Base-by-base conservation (phyloP, 176 grass and related monocot species). In the Chrysopogon serrulatus region DNA sequence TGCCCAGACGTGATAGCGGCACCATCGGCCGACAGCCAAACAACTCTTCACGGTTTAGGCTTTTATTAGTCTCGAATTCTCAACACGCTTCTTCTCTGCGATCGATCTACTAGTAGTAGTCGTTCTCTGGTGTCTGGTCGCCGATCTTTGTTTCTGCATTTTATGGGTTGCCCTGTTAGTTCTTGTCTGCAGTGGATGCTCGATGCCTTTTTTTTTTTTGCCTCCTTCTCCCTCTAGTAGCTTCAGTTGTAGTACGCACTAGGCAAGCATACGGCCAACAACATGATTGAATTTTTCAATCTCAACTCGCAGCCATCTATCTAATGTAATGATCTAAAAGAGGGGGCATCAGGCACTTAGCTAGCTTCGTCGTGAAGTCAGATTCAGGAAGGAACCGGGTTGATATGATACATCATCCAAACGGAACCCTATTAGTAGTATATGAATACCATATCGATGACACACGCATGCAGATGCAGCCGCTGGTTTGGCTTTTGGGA, bases 401-500 rank as follows among this genome's bases (percentile, higher is more conserved):
- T 5, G 64, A 36, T 44, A 19, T 34, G n/a, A n/a, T n/a, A n/a
- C n/a, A 18, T 32, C 24, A 8, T n/a, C 65, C 39, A 30, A 63
- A 31, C 32, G 34, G 24, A 19, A 41, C 80, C 41, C 48, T 37
- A 41, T 1, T n/a, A n/a, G n/a, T n/a, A n/a, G n/a, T 21, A 23
- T 45, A 42, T 42, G 15, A 11, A 53, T 57, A n/a, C n/a, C n/a
- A 13, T 44, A 44, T 3, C n/a, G n/a, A n/a, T n/a, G n/a, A 43
- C 64, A 79, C 75, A 51, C 42, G 68, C 37, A 77, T 78, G 73
- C 33, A 83, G 80, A 77, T 78, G 73, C 33, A 83, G 80, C 78
- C 64, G 53, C 64, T 71, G 53, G 83, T 78, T 90, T 86, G 83
- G 83, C 88, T 86, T 86, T 90, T 73, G 83, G 83, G 83, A 64